A percentile compares a stretch with the other conserved stretches of the same genome.
Conservation (phyloP, 2,329 filamentous ascomycete genomes). For the Pseudopyrenochaeta lycopersici region DNA sequence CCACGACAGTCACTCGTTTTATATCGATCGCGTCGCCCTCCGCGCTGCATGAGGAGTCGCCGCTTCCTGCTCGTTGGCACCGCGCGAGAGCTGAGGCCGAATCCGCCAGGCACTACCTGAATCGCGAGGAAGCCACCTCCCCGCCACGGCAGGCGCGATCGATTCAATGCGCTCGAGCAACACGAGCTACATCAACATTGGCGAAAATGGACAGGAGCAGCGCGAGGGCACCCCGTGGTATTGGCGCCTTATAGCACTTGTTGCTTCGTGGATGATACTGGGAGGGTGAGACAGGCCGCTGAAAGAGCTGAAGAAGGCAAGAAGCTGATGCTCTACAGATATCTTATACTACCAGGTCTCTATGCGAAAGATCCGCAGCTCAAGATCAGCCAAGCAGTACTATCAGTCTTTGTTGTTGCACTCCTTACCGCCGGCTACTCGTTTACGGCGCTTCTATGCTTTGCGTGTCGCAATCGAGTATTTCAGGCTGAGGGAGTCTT, state of each 20-base stretch:
- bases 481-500: slow-evolving; percentile 61
- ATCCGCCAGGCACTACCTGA: slow-evolving; percentile 27
- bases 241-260: slow-evolving; percentile 56
- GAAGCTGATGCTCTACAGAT: slow-evolving; percentile 46
- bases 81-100: slow-evolving; percentile 15
- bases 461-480: slow-evolving; percentile 55
- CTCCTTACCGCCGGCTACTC: slow-evolving; percentile 59
- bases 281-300: slow-evolving; percentile 52
- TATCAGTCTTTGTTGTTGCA: slow-evolving; percentile 58
- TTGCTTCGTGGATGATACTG: slow-evolving; percentile 58
- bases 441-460: slow-evolving; percentile 58
- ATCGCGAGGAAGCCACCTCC: slow-evolving; percentile 24
- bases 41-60: slow-evolving; percentile 25
- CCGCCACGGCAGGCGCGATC: slow-evolving; percentile 27
- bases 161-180: slow-evolving; percentile 42
- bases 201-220: slow-evolving; percentile 25
- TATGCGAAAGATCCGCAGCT: slow-evolving; percentile 53
- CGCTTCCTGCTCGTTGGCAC: slow-evolving; percentile 11
- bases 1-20: slow-evolving; percentile 17
- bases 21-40: neutral
- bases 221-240: slow-evolving; percentile 54
- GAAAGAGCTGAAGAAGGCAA: neutral
- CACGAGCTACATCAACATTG: slow-evolving; percentile 42
- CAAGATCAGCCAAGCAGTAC: slow-evolving; percentile 49
- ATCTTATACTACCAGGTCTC: slow-evolving; percentile 59